Conservation (phyloP, 2,329 filamentous ascomycete genomes). For the Cercospora janseana region DNA sequence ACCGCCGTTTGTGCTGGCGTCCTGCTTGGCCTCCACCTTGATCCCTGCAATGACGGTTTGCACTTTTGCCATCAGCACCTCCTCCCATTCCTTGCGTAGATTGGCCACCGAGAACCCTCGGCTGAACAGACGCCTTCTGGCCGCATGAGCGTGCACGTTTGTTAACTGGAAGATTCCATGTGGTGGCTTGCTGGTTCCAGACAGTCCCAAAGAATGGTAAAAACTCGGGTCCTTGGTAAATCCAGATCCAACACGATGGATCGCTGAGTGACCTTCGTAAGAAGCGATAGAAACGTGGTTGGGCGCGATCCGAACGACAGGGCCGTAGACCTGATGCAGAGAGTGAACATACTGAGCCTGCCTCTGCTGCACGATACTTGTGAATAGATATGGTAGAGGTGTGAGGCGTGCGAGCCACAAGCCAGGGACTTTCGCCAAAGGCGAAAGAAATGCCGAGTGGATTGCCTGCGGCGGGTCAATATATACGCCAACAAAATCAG, state of each 20-base stretch:
- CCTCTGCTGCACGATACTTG: neutral
- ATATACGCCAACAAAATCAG: no score
- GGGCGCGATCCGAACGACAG: constrained; percentile 48
- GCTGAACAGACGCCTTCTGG: neutral
- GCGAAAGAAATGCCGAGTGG: neutral
- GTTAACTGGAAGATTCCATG: neutral
- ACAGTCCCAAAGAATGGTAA: neutral
- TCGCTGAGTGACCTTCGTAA: neutral
- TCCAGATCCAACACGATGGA: neutral
- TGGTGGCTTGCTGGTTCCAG: neutral
- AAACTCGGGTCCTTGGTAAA: neutral
- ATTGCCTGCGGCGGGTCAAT: no score
- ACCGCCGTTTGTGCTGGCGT: neutral
- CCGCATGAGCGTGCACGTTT: neutral
- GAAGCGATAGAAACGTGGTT: constrained; percentile 24
- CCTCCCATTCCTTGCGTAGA: neutral
- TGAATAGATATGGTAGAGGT: neutral
- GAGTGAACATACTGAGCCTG: constrained; percentile 8
- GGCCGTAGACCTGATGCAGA: constrained; percentile 42
- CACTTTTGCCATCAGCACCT: neutral
- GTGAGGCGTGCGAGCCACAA: neutral
- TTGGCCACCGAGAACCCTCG: neutral
- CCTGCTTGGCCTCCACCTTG: neutral
- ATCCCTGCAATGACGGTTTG: neutral
- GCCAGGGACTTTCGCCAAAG: neutral